Percentiles rank a stretch among this genome's conserved stretches.
Conservation (phyloP, 2,329 filamentous ascomycete genomes). For the Fusarium sp. region DNA sequence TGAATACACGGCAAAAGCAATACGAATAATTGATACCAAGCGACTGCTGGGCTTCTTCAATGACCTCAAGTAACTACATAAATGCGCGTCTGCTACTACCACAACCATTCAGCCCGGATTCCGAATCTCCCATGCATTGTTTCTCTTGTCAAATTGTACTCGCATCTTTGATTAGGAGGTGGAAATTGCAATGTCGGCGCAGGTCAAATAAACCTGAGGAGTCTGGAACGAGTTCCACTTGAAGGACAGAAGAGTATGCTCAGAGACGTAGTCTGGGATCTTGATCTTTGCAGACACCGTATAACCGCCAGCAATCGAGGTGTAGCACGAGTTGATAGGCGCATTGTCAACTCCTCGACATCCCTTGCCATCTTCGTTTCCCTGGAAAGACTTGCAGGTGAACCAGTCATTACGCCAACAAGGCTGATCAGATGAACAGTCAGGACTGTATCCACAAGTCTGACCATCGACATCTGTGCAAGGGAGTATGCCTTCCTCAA, state of each 20-base stretch:
- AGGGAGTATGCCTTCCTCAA: constrained; percentile 62
- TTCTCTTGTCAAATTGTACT: no score
- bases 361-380: constrained; percentile 50
- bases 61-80: no score
- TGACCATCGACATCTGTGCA: constrained; percentile 68
- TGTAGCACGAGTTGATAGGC: constrained; percentile 62
- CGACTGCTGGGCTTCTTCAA: no score
- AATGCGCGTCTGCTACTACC: no score
- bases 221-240: constrained; percentile 72
- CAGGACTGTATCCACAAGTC: constrained; percentile 63
- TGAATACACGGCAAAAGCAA: no score
- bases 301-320: constrained; percentile 68
- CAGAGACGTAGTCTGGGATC: constrained; percentile 63
- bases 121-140: no score
- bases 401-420: constrained; percentile 70
- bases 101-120: no score
- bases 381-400: constrained; percentile 64
- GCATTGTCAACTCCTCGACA: constrained; percentile 65
- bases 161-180: not conserved
- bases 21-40: no score
- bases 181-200: constrained; percentile 67
- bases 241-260: constrained; percentile 67
- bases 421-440: constrained; percentile 60
- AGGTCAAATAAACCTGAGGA: constrained; percentile 67
- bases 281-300: constrained; percentile 67